Evolutionary conservation across 805 yeast species (phyloP).

Genomic region (Dipodascopsis uninucleata): DNA sequence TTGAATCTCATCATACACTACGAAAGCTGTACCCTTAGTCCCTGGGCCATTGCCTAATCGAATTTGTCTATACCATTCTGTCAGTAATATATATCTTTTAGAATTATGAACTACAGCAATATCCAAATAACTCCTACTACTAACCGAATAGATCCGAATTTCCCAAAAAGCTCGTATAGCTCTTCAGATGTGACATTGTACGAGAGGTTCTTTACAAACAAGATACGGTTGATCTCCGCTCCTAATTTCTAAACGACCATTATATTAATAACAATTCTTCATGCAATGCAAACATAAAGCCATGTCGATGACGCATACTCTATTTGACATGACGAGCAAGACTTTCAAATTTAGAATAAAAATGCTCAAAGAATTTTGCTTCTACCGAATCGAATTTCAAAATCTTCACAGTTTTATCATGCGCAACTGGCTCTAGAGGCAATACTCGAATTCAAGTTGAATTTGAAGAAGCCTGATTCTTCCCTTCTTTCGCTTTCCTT

Average conservation of each 20-base stretch:
- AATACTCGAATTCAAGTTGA: too few relatives aligned
- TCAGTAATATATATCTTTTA: neutral
- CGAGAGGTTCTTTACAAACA: constrained; percentile 57
- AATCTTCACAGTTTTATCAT: too few relatives aligned
- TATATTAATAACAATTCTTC: too few relatives aligned
- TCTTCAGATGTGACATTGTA: constrained; percentile 46
- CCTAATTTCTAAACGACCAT: constrained; percentile 23
- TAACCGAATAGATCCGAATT: constrained; percentile 49
- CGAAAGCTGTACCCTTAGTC: constrained; percentile 52
- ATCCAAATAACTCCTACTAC: neutral
- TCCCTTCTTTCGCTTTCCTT: too few relatives aligned
- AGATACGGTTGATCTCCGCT: constrained; percentile 34
- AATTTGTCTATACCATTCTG: constrained; percentile 42
- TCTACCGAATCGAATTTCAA: too few relatives aligned
- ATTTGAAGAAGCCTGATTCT: too few relatives aligned
- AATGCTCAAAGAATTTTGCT: too few relatives aligned
- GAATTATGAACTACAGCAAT: neutral
- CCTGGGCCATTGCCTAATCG: constrained; percentile 42
- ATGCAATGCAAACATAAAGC: too few relatives aligned
- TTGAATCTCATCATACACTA: constrained; percentile 48
- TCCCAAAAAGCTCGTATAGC: constrained; percentile 51
- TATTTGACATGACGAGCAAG: too few relatives aligned
- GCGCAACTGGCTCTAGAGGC: too few relatives aligned
- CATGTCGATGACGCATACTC: too few relatives aligned
- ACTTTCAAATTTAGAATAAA: too few relatives aligned